A percentile compares a stretch with the other conserved stretches of the same genome.
Evolutionary conservation across 2,329 filamentous ascomycete species (phyloP).

Genomic region (Aphanocladium album): DNA sequence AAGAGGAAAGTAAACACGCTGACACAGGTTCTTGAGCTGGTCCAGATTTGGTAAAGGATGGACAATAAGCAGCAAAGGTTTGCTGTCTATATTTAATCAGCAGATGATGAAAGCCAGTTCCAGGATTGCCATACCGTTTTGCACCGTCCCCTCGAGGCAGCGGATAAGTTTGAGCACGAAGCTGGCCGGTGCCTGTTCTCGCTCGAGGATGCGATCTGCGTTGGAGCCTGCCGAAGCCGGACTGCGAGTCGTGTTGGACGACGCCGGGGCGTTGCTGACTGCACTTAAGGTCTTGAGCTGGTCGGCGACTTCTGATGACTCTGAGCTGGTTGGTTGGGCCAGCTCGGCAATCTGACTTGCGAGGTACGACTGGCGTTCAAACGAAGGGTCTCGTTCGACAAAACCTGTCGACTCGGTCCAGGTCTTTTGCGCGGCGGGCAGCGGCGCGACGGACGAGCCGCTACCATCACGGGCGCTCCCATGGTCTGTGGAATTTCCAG

Average conservation of each 20-base stretch:
- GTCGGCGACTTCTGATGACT: slow-evolving; percentile 11
- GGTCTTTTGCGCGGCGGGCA: slow-evolving; percentile 3
- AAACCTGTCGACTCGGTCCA: slow-evolving; percentile 10
- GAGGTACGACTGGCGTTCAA: slow-evolving; percentile 14
- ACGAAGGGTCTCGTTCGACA: slow-evolving; percentile 16
- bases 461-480: neutral
- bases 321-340: neutral
- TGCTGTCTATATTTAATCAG: neutral
- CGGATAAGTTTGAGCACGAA: slow-evolving; percentile 12
- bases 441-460: neutral
- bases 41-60: slow-evolving; percentile 15
- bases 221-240: neutral
- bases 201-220: neutral
- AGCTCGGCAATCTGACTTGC: slow-evolving; percentile 15
- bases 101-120: too few species aligned
- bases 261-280: neutral
- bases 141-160: neutral
- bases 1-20: slow-evolving; percentile 18
- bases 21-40: slow-evolving; percentile 16
- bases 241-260: neutral
- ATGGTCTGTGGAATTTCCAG: neutral
- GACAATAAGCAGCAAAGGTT: slow-evolving; percentile 14
- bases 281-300: slow-evolving; percentile 6
- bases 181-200: slow-evolving; percentile 5
- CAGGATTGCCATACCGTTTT: neutral